Base-by-base conservation (phyloP, 768 basidiomycete genomes). In the Mycena maculata region DNA sequence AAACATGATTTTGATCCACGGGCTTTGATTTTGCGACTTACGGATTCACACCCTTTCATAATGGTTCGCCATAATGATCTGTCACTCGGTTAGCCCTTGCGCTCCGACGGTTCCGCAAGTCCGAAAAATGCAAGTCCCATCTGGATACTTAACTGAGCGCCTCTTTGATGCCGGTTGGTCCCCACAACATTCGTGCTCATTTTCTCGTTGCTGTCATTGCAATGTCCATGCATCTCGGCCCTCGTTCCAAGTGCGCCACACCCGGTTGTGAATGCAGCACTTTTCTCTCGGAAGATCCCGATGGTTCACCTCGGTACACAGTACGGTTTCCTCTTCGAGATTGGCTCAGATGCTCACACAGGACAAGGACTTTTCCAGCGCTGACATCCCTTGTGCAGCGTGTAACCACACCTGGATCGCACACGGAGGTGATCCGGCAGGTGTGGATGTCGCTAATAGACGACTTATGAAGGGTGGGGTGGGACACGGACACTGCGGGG, bases 151-250 rank as follows among this genome's bases (percentile, higher is more conserved):
- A 36, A 36, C 33, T 6, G 33, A 6, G 33, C 13, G 13, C 33
- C 13, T 36, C 6, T 7, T 13, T 36, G 33, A 13, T 7, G 33
- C 33, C 13, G 8, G 13, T 36, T 36, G 33, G 33, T 36, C 33
- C 33, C 33, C 8, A 36, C 33, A 13, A 36, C 33, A 36, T 13
- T 13, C 33, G 33, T 13, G n/a, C 33, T 36, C 33, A 13, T 36
- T 36, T 36, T 7, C 13, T 36, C 33, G 33, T 6, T 7, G 33
- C 6, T 13, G 39, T 42, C 56, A 27, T 44, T 27, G 18, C 44
- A 39, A 59, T 59, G 28, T 59, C 42, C 36, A 8, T 59, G 7
- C 27, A 47, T 30, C 42, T 59, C 18, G 57, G 57, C 16, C n/a
- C 57, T 10, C 57, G 45, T 28, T 59, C 22, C 2, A 8, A 27